Evolutionary conservation across 2,329 filamentous ascomycete genomes (phyloP).

Genomic region (Fusarium protoensiforme): DNA sequence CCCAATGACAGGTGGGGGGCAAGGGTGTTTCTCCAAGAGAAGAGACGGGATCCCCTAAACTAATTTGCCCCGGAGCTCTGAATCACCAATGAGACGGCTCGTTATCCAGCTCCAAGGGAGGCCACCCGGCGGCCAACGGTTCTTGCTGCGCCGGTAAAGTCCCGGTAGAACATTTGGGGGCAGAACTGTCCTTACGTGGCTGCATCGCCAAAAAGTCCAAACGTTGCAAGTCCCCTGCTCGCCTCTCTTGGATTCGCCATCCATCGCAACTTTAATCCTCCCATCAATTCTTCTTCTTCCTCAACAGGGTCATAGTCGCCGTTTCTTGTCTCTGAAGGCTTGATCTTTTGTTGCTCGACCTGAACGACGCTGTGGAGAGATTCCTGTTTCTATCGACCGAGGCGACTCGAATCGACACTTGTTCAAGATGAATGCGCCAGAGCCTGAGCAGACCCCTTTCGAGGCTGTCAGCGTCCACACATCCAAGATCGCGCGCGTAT

Average conservation of each 20-base stretch:
- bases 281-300: slow-evolving; percentile 9
- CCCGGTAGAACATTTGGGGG: slow-evolving; percentile 25
- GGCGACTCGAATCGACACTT: slow-evolving; percentile 14
- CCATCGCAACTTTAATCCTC: slow-evolving; percentile 11
- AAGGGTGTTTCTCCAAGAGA: slow-evolving; percentile 17
- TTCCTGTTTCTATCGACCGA: slow-evolving; percentile 7
- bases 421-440: slow-evolving; percentile 80
- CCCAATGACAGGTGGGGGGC: slow-evolving; percentile 30
- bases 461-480: slow-evolving; percentile 90
- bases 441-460: slow-evolving; percentile 92
- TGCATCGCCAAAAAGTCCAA: slow-evolving; percentile 39
- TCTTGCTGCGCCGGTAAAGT: slow-evolving; percentile 32
- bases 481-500: slow-evolving; percentile 76
- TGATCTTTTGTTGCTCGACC: not conserved
- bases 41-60: not conserved
- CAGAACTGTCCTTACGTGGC: slow-evolving; percentile 38
- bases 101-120: slow-evolving; percentile 15
- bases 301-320: slow-evolving; percentile 9
- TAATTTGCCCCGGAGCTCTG: slow-evolving; percentile 7
- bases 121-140: slow-evolving; percentile 28
- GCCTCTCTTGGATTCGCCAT: slow-evolving; percentile 18
- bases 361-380: not conserved
- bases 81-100: slow-evolving; percentile 30
- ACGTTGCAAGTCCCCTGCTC: slow-evolving; percentile 12
- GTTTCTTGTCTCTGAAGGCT: not conserved